phyloP scores from a whole-genome alignment of 805 yeast genomes.

The Metschnikowia colocasiae region DNA sequence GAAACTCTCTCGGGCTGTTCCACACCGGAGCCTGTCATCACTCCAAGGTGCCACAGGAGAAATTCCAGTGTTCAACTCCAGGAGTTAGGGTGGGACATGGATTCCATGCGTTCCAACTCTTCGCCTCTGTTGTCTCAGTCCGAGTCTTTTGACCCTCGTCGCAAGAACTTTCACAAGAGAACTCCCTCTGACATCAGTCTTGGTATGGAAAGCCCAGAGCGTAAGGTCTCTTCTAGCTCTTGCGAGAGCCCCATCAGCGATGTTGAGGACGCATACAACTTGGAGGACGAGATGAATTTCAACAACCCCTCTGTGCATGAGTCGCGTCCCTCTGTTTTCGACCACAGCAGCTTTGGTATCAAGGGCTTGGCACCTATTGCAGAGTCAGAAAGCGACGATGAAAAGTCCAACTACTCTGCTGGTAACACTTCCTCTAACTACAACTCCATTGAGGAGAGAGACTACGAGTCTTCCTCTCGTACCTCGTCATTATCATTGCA shows the following conservation, averaged over 20 bases:
- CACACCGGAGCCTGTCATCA: constrained; percentile 21
- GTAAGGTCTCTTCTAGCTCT: constrained; percentile 6
- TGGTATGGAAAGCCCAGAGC: constrained; percentile 4
- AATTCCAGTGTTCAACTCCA: constrained; percentile 9
- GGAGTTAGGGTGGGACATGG: constrained; percentile 10
- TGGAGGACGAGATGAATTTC: constrained; percentile 16
- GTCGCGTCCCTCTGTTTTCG: constrained; percentile 19
- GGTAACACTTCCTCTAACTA: constrained; percentile 28
- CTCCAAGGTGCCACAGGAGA: constrained; percentile 28
- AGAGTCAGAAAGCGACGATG: constrained; percentile 31
- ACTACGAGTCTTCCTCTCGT: constrained; percentile 26
- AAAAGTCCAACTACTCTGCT: constrained; percentile 15
- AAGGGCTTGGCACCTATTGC: constrained; percentile 39
- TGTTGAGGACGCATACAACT: constrained; percentile 7
- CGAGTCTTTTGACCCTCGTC: constrained; percentile 17
- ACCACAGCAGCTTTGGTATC: constrained; percentile 22
- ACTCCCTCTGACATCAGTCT: constrained; percentile 13
- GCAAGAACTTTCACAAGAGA: constrained; percentile 18
- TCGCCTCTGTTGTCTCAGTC: not conserved
- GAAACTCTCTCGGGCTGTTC: not conserved
- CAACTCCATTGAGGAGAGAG: constrained; percentile 21
- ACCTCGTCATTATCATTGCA: constrained; percentile 38
- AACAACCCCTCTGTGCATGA: constrained; percentile 1
- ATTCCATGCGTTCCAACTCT: not conserved
- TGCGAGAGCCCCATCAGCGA: constrained; percentile 10